phyloP scores from a whole-genome alignment of 169 alveolate genomes.

The Eimeria praecox region DNA sequence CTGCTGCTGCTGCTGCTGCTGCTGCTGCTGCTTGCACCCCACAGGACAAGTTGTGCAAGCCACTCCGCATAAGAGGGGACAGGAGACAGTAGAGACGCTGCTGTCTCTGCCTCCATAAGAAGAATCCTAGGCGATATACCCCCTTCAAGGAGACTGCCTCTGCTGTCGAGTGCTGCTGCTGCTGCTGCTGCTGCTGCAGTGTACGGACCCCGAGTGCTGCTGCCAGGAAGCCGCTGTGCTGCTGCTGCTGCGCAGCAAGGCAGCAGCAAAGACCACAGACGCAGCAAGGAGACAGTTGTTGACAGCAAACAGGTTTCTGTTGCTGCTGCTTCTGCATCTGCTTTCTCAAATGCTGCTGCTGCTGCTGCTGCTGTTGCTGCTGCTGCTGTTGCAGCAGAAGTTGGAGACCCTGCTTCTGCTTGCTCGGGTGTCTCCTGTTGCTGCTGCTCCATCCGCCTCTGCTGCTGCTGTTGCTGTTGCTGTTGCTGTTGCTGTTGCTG shows the following conservation, averaged over 20 bases:
- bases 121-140: neutral
- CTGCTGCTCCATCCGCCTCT: neutral
- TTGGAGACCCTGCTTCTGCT: neutral
- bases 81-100: conserved; percentile 63
- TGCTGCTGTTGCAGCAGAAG: neutral
- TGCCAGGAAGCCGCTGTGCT: neutral
- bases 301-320: conserved; percentile 31
- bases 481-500: conserved; percentile 37
- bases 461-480: neutral
- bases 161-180: conserved; percentile 53
- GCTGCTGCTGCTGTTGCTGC: neutral
- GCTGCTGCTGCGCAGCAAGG: conserved; percentile 56
- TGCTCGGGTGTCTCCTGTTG: neutral
- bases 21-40: too few relatives aligned
- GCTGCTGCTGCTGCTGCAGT: conserved; percentile 55
- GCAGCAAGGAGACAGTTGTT: conserved; percentile 18
- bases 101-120: conserved; percentile 42
- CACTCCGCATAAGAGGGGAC: conserved; percentile 48
- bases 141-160: conserved; percentile 12
- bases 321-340: conserved; percentile 39
- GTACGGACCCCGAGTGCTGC: conserved; percentile 21
- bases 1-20: neutral
- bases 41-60: too few relatives aligned
- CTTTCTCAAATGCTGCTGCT: neutral
- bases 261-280: conserved; percentile 49